Conservation (phyloP, 371 early-diverging fungal genomes). For the Mortierella sp. region DNA sequence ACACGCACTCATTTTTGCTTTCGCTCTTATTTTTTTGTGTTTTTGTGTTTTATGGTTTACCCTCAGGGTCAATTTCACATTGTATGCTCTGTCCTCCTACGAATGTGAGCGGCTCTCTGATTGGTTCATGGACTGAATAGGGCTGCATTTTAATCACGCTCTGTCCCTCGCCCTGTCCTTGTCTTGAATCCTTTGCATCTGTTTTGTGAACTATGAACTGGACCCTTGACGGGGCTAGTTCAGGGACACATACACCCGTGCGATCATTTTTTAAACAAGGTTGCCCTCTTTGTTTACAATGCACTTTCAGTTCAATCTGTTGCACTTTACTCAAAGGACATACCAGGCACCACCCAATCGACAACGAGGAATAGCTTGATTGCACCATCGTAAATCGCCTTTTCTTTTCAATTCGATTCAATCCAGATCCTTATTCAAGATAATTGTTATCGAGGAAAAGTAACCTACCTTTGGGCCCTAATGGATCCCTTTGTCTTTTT, state of each 20-base stretch:
- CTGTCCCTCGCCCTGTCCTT: neutral
- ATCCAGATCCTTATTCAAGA: neutral
- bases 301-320: neutral
- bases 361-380: neutral
- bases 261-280: no score
- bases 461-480: neutral
- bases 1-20: neutral
- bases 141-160: no score
- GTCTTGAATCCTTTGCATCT: neutral
- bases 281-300: neutral
- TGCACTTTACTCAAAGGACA: neutral
- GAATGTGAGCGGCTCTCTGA: neutral
- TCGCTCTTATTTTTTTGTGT: neutral
- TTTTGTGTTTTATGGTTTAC: neutral
- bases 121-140: neutral
- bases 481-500: neutral
- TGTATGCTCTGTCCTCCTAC: neutral
- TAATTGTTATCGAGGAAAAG: neutral
- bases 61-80: neutral
- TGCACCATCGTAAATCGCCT: constrained; percentile 1
- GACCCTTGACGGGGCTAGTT: neutral
- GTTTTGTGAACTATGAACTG: neutral
- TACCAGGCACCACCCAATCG: neutral
- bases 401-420: neutral
- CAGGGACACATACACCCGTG: neutral